Base-by-base conservation (phyloP, 768 basidiomycete genomes). In the Amanita thiersii region DNA sequence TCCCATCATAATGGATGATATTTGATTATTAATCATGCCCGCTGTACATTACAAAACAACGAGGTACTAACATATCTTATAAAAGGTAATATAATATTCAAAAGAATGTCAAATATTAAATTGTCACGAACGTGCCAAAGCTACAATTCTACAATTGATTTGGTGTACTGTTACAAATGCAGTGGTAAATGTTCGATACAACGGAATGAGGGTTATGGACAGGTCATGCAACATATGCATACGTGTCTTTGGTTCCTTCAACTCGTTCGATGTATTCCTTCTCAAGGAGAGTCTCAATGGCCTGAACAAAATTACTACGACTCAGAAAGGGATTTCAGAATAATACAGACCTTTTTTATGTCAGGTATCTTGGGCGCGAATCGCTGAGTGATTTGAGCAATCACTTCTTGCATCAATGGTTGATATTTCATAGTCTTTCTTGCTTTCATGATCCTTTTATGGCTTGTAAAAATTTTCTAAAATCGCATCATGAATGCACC, bases 261-360 rank as follows among this genome's bases (percentile, higher is more conserved):
- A 88, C 83, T 18, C 94, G 82, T 56, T 98, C 93, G 51, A 99
- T 85, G 61, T 97, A 99, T 59, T 99, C 94, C 65, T 94, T 94
- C 66, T 97, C 94, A 36, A 97, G 68, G 12, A 98, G 67, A n/a
- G 80, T 79, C 56, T 94, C 91, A 45, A 97, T 94, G 2, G 88
- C 87, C 85, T 87, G 46, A 6, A 11, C 10, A 21, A 10, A 73
- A n/a, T 25, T 35, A 48, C 54, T 41, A 30, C 4, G 34, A 15
- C 21, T 52, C 63, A 50, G 43, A 53, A 23, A 52, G 34, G 39
- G 12, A 41, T 69, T 56, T 11, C 19, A 14, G n/a, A n/a, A 23
- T 10, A 37, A 36, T 2, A 30, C 60, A 5, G 11, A 86, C 88
- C 79, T 93, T 93, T 63, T 98, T 98, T 65, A 98, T 92, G 56